These are phyloP conservation scores for Conoideocrella luteorostrata DNA, from an alignment of 2,329 filamentous ascomycete species.

Conservation along the genomic window DNA sequence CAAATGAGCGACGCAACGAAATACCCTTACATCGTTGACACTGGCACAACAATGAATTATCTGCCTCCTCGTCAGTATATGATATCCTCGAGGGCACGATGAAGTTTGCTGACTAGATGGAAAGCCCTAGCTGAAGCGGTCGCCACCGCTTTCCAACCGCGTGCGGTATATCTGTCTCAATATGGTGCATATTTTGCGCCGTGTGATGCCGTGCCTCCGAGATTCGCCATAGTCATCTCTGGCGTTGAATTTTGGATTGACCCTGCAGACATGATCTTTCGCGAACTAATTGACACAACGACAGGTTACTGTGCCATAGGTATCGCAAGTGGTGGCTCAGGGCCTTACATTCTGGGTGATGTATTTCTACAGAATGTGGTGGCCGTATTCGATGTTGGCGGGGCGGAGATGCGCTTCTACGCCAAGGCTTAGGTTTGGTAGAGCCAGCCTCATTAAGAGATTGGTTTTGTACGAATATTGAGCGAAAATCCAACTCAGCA, in stretches of 20 bases:
- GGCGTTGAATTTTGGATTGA: slow-evolving; percentile 40
- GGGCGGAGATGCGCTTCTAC: slow-evolving; percentile 40
- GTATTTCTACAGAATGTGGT: slow-evolving; percentile 46
- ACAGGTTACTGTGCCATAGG: slow-evolving; percentile 43
- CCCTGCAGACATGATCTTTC: slow-evolving; percentile 41
- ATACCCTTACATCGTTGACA: slow-evolving; percentile 46
- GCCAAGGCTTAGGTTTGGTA: slow-evolving; percentile 12
- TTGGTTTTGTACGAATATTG: no score
- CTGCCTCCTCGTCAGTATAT: slow-evolving; percentile 39
- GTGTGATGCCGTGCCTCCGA: slow-evolving; percentile 40
- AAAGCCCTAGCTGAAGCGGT: slow-evolving; percentile 42
- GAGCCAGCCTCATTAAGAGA: neutral
- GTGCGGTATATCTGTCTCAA: slow-evolving; percentile 38
- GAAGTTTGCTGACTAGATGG: neutral
- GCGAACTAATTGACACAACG: slow-evolving; percentile 34
- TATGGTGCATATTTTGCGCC: slow-evolving; percentile 43
- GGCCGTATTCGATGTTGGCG: slow-evolving; percentile 41
- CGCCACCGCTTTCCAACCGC: slow-evolving; percentile 39
- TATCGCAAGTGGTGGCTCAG: slow-evolving; percentile 36
- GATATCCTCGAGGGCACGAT: neutral
- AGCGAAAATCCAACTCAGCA: no score
- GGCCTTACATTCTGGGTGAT: slow-evolving; percentile 44
- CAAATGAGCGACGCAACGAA: slow-evolving; percentile 33
- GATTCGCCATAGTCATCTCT: slow-evolving; percentile 38
- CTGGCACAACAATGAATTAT: slow-evolving; percentile 45